phyloP scores from a whole-genome alignment of 164 flowering plant species.

The Paratinospora sagittata region DNA sequence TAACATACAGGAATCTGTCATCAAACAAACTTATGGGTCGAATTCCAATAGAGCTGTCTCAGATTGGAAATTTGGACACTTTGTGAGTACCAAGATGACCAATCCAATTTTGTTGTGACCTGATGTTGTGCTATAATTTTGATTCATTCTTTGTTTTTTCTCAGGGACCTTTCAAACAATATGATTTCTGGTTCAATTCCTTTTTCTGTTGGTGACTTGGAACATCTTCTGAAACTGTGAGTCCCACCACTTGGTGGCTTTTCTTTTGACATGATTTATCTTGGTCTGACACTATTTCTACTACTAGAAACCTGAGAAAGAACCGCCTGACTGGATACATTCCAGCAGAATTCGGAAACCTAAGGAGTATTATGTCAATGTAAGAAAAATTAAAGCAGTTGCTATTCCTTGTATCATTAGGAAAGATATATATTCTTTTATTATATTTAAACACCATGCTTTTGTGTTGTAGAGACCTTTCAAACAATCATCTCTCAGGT shows the following conservation, averaged over 20 bases:
- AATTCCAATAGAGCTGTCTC: constrained; percentile 80
- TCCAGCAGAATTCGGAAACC: constrained; percentile 85
- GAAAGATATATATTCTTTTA: neutral
- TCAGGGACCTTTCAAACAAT: constrained; percentile 80
- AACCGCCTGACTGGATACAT: constrained; percentile 57
- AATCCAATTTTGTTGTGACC: neutral
- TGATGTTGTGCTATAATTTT: neutral
- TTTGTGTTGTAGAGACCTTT: constrained; percentile 60
- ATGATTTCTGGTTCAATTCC: constrained; percentile 74
- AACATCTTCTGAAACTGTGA: constrained; percentile 90
- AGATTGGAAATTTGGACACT: constrained; percentile 84
- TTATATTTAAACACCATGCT: neutral
- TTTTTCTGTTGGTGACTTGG: constrained; percentile 83
- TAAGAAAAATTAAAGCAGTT: constrained; percentile 23
- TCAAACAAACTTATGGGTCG: constrained; percentile 53
- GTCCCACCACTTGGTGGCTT: constrained; percentile 18
- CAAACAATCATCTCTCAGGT: constrained; percentile 65
- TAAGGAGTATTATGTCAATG: constrained; percentile 89
- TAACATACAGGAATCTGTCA: constrained; percentile 62
- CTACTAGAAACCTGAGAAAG: constrained; percentile 64
- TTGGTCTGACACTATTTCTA: constrained; percentile 2
- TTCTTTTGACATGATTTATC: neutral
- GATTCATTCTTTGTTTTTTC: constrained; percentile 2
- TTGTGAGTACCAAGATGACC: constrained; percentile 46
- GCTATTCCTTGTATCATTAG: neutral